These are phyloP conservation scores for Phallus indusiatus DNA, from an alignment of 768 basidiomycete species.

Conservation along the genomic window DNA sequence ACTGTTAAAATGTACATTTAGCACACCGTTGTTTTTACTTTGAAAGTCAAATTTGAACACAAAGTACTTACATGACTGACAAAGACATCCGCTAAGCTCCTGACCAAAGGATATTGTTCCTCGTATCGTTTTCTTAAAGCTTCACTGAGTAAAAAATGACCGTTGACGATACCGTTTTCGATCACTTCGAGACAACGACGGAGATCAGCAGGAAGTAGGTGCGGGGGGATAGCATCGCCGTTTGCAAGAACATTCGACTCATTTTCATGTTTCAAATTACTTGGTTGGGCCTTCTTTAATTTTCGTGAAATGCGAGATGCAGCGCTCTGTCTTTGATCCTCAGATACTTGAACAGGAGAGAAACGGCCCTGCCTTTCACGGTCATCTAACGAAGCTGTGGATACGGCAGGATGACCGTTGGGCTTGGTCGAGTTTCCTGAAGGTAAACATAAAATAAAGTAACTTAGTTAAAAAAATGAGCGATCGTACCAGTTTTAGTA, in stretches of 20 bases:
- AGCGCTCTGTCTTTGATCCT: slow-evolving; percentile 24
- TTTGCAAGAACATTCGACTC: slow-evolving; percentile 28
- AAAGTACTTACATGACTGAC: slow-evolving; percentile 68
- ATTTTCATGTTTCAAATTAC: slow-evolving; percentile 24
- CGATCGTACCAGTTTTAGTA: slow-evolving; percentile 25
- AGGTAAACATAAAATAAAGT: too few relatives aligned
- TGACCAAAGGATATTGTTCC: slow-evolving; percentile 89
- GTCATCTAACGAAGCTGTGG: slow-evolving; percentile 72
- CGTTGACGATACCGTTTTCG: slow-evolving; percentile 77
- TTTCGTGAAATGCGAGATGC: slow-evolving; percentile 48
- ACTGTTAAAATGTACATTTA: slow-evolving; percentile 37
- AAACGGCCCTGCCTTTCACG: slow-evolving; percentile 43
- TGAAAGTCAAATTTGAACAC: not conserved
- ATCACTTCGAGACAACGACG: slow-evolving; percentile 80
- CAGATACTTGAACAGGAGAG: slow-evolving; percentile 21
- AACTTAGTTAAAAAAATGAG: slow-evolving; percentile 53
- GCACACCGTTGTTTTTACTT: not conserved
- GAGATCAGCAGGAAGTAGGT: slow-evolving; percentile 81
- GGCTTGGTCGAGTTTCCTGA: slow-evolving; percentile 20
- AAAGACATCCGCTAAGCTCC: slow-evolving; percentile 93
- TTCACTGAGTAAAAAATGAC: slow-evolving; percentile 78
- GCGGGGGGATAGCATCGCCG: slow-evolving; percentile 51
- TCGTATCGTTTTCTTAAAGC: slow-evolving; percentile 86
- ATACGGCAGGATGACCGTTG: slow-evolving; percentile 38
- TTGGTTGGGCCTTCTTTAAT: slow-evolving; percentile 55